These are phyloP conservation scores for Starmerella apicola DNA, from an alignment of 805 yeast genomes.

Conservation along the genomic window DNA sequence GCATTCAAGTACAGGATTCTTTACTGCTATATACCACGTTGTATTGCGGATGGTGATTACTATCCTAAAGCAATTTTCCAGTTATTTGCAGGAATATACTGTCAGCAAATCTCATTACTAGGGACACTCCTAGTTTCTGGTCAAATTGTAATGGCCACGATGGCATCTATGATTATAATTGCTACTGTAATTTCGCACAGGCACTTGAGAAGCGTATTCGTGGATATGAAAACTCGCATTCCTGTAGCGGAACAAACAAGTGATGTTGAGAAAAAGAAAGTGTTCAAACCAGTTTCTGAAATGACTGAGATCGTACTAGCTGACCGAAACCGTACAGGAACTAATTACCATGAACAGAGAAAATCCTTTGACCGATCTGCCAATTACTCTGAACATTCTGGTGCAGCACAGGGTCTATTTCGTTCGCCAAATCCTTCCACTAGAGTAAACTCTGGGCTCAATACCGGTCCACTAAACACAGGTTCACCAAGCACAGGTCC, in stretches of 20 bases:
- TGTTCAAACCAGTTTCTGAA: no score
- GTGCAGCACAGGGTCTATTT: no score
- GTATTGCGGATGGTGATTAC: conserved; percentile 40
- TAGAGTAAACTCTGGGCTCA: neutral
- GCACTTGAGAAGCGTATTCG: conserved; percentile 36
- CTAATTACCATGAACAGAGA: neutral
- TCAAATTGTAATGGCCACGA: conserved; percentile 38
- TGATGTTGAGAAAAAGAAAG: neutral
- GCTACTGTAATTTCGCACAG: conserved; percentile 48
- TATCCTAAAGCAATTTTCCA: conserved; percentile 69
- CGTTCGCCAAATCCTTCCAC: neutral
- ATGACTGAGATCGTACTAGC: neutral
- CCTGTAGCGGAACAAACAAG: conserved; percentile 31
- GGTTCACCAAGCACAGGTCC: neutral
- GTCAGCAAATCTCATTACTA: conserved; percentile 62
- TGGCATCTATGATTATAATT: conserved; percentile 41
- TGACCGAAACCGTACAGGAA: neutral
- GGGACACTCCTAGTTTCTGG: conserved; percentile 61
- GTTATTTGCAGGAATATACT: conserved; percentile 68
- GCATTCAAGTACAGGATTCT: conserved; percentile 63
- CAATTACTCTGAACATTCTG: neutral
- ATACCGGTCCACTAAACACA: neutral
- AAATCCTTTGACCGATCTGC: neutral
- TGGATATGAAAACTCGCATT: conserved; percentile 28
- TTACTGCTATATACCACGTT: conserved; percentile 31